Base-by-base conservation (phyloP, 2,329 filamentous ascomycete genomes). In the Curvularia sp. region DNA sequence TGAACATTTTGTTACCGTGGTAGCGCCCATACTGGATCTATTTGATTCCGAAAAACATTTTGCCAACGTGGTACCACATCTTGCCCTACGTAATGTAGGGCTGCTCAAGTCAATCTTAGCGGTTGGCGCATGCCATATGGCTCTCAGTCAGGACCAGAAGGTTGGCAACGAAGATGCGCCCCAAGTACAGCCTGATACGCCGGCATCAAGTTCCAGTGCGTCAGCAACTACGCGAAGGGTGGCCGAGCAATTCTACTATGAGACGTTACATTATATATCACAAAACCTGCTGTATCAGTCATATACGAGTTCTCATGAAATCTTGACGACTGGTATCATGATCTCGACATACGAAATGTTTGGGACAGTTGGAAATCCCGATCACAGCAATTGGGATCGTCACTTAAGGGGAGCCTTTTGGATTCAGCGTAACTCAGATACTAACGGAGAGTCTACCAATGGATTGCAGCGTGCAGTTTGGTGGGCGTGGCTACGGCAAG, bases 341-440 rank as follows among this genome's bases (percentile, higher is more conserved):
- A 84, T 88, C 34, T 86, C 84, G 7, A 85, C 84, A 0, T 89
- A 88, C 59, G 86, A 88, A 71, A 89, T 88, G 86, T 81, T 88
- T 15, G 84, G 86, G 45, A 84, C 81, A 9, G 81, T 81, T 2
- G 80, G 81, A 25, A 68, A 56, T 38, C 64, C 65, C 13, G 65
- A 68, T 47, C 65, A 73, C 25, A 71, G 83, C 73, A 81, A 80
- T 49, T 89, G 87, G 86, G 84, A 88, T 60, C 78, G 84, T 1
- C 86, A 89, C 65, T 75, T 89, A 0, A 84, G 87, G 66, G 86
- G 86, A 0, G 84, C 87, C 0, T 89, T 88, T 62, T 87, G 86
- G 83, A 88, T 89, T 18, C 83, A 87, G 58, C 78, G 85, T 8
- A 86, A 82, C 1, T 84, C 86, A 45, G 79, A 85, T 46, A 86